Conservation (phyloP, 805 yeast genomes). For the Osmozyma mogii region DNA sequence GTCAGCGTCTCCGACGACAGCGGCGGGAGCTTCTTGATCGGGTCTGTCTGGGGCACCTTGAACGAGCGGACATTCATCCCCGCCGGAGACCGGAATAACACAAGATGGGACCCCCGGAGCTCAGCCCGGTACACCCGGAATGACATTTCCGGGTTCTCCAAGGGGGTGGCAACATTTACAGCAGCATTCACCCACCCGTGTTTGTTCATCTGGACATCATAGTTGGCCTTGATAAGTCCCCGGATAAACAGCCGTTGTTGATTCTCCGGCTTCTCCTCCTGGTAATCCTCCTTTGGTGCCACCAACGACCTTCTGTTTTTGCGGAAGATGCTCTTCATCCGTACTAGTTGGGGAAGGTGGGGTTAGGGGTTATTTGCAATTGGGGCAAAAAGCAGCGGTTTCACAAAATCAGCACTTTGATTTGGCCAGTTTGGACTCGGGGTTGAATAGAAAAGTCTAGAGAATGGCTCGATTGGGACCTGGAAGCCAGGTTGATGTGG, state of each 20-base stretch:
- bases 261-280: no score
- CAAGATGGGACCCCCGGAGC: neutral
- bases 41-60: neutral
- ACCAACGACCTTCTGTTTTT: no score
- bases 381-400: no score
- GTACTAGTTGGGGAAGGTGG: no score
- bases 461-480: no score
- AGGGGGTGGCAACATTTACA: slow-evolving; percentile 23
- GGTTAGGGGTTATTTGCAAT: no score
- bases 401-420: no score
- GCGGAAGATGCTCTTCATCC: no score
- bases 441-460: no score
- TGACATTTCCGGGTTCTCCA: slow-evolving; percentile 17
- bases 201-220: slow-evolving; percentile 23
- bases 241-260: neutral
- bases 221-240: slow-evolving; percentile 19
- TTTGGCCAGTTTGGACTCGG: no score
- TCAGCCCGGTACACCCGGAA: slow-evolving; percentile 13
- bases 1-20: slow-evolving; percentile 10
- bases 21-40: slow-evolving; percentile 11
- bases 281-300: no score
- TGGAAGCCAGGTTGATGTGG: no score
- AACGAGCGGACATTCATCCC: neutral
- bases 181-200: slow-evolving; percentile 33
- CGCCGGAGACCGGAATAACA: neutral